phyloP scores from a whole-genome alignment of 2,329 filamentous ascomycete species.

The Arthroderma sp. region DNA sequence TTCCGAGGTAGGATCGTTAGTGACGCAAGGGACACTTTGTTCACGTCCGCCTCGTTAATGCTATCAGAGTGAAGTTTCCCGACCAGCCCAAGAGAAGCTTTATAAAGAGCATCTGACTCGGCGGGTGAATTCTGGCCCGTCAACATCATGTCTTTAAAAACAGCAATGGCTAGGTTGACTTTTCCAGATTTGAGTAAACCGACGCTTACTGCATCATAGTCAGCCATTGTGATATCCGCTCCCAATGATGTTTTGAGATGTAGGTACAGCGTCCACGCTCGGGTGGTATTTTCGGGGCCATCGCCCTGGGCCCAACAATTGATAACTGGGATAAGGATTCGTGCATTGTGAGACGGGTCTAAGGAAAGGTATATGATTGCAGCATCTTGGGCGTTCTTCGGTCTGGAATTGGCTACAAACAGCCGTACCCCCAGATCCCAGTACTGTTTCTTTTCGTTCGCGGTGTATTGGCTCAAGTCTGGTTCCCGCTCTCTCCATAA shows the following conservation, averaged over 20 bases:
- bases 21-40: conserved; percentile 38
- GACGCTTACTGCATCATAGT: conserved; percentile 64
- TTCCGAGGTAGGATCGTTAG: conserved; percentile 42
- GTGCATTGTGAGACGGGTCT: conserved; percentile 24
- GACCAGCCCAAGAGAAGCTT: conserved; percentile 29
- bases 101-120: conserved; percentile 37
- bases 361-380: conserved; percentile 34
- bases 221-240: conserved; percentile 51
- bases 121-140: conserved; percentile 38
- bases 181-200: conserved; percentile 57
- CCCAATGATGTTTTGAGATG: conserved; percentile 51
- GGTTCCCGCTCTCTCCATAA: conserved; percentile 50
- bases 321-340: conserved; percentile 52
- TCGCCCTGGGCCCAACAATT: conserved; percentile 48
- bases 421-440: conserved; percentile 42
- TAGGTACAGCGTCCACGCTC: conserved; percentile 57
- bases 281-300: conserved; percentile 38
- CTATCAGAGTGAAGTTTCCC: conserved; percentile 32
- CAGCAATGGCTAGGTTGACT: conserved; percentile 55
- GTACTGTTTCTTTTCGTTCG: conserved; percentile 28
- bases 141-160: conserved; percentile 85
- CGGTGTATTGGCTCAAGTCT: conserved; percentile 38
- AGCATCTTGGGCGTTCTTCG: conserved; percentile 39
- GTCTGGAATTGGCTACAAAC: conserved; percentile 37
- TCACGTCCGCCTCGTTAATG: conserved; percentile 34